Conservation (phyloP, 768 basidiomycete genomes). For the Boletus patriciae region DNA sequence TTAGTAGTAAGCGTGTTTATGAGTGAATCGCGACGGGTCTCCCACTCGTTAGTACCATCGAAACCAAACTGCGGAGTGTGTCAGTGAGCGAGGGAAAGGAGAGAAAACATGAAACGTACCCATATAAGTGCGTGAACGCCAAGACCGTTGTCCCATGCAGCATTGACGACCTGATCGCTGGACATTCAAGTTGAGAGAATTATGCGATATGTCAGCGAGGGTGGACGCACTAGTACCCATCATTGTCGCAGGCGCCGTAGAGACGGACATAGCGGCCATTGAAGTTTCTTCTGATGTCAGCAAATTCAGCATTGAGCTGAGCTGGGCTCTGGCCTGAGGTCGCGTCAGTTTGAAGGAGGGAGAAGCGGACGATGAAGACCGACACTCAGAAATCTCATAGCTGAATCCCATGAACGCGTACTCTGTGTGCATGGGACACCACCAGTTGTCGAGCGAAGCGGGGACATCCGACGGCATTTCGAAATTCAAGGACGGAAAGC, state of each 20-base stretch:
- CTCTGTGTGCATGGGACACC: constrained; percentile 64
- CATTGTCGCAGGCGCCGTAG: constrained; percentile 42
- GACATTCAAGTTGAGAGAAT: constrained; percentile 17
- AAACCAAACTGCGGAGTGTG: constrained; percentile 36
- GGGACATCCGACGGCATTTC: constrained; percentile 55
- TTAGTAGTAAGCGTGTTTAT: constrained; percentile 56
- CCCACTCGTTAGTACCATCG: constrained; percentile 47
- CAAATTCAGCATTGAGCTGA: constrained; percentile 55
- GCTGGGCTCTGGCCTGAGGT: constrained; percentile 54
- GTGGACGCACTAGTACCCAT: constrained; percentile 39
- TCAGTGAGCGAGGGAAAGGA: not conserved
- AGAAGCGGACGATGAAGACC: constrained; percentile 17
- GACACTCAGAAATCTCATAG: constrained; percentile 69
- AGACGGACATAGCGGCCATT: constrained; percentile 63
- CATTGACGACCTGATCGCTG: constrained; percentile 61
- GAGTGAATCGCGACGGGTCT: constrained; percentile 51
- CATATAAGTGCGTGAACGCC: constrained; percentile 76
- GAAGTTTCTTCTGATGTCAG: constrained; percentile 57
- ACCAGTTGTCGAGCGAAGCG: constrained; percentile 49
- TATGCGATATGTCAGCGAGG: not conserved
- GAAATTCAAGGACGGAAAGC: constrained; percentile 47
- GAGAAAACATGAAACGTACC: constrained; percentile 41
- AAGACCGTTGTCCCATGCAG: constrained; percentile 65
- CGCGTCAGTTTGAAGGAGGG: not conserved
- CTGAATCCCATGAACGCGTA: constrained; percentile 79